phyloP scores from a whole-genome alignment of 805 yeast genomes.

The Crinitomyces ghanaensis region DNA sequence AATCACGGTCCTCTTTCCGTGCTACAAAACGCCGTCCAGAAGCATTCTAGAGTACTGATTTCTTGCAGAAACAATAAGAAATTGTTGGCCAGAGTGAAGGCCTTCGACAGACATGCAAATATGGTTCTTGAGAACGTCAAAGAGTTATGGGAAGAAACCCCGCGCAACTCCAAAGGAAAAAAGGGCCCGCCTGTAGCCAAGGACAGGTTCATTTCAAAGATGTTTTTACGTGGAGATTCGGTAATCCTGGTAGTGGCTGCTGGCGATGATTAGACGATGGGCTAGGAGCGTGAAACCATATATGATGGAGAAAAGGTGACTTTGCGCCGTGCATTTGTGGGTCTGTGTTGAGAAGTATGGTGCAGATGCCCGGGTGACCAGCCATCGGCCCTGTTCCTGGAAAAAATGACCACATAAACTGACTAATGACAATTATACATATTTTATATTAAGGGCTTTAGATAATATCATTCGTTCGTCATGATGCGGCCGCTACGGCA shows the following conservation, averaged over 20 bases:
- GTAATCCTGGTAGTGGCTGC: slow-evolving; percentile 86
- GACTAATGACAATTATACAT: not conserved
- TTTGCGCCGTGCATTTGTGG: not conserved
- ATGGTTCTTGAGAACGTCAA: slow-evolving; percentile 86
- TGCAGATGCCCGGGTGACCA: too few relatives aligned
- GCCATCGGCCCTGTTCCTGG: too few relatives aligned
- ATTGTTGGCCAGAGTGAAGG: slow-evolving; percentile 77
- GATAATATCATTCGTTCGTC: too few relatives aligned
- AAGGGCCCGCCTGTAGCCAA: slow-evolving; percentile 52
- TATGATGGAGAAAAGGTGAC: too few relatives aligned
- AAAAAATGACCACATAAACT: too few relatives aligned
- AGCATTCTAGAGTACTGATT: slow-evolving; percentile 67
- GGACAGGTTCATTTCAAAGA: slow-evolving; percentile 75
- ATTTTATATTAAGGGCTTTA: not conserved
- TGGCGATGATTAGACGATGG: too few relatives aligned
- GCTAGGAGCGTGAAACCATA: too few relatives aligned
- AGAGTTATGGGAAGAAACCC: slow-evolving; percentile 65
- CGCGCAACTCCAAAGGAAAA: slow-evolving; percentile 55
- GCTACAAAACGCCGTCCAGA: slow-evolving; percentile 69
- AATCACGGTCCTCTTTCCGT: slow-evolving; percentile 84
- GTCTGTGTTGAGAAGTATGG: not conserved
- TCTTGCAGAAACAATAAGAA: slow-evolving; percentile 91
- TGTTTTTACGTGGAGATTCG: slow-evolving; percentile 92
- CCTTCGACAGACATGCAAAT: slow-evolving; percentile 93
- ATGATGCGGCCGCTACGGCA: not conserved